Evolutionary conservation across 768 basidiomycete genomes (phyloP).

Genomic region (Lactarius indigo): DNA sequence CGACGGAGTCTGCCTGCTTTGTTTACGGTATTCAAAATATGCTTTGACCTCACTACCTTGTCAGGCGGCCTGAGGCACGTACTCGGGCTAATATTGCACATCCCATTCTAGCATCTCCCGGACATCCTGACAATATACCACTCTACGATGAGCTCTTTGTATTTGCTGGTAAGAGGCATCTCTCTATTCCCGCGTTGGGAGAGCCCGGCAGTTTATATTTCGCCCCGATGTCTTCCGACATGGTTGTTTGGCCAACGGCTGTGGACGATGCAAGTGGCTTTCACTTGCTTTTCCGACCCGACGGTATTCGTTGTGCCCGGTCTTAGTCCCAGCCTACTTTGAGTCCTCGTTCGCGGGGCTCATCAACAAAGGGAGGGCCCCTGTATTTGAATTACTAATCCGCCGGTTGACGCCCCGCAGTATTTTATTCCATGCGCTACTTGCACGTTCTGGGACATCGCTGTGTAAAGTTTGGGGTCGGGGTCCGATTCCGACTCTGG

Average conservation of each 20-base stretch:
- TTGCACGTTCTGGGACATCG: background rate
- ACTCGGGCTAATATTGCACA: background rate
- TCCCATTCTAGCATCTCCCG: no score
- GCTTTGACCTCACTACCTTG: background rate
- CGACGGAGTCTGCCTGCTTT: background rate
- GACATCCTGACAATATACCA: background rate
- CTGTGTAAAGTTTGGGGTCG: background rate
- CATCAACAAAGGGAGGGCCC: no score
- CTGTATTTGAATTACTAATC: no score
- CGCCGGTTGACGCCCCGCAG: no score
- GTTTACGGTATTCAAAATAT: no score
- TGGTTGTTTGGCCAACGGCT: background rate
- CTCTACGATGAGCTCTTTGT: background rate
- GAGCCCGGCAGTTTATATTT: background rate
- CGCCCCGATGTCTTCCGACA: background rate
- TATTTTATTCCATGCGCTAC: background rate
- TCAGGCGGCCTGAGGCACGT: background rate
- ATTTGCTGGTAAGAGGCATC: background rate
- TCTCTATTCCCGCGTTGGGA: background rate
- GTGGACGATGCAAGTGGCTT: background rate
- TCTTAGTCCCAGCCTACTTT: background rate
- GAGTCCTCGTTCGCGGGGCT: background rate
- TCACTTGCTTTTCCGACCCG: background rate
- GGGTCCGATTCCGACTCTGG: background rate
- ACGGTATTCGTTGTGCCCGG: background rate